Evolutionary conservation across 163 green algal species (phyloP), one percentile per base, ranked within the genome.

Genomic region (Botryococcus braunii): DNA sequence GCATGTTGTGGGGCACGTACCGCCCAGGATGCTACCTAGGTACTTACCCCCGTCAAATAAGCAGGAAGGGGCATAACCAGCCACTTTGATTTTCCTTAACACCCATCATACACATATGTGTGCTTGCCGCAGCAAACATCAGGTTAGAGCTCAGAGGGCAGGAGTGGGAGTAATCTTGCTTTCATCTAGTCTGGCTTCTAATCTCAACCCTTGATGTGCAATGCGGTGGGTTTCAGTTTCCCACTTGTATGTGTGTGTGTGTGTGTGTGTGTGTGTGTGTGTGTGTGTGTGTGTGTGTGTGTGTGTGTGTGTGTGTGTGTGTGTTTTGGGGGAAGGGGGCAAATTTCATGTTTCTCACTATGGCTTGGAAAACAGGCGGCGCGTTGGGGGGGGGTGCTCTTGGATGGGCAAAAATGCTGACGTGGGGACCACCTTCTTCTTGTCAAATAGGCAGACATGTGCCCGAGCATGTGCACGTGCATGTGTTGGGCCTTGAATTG

Each of bases 1-100:
- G 74, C 3, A 82, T 92, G 77, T 71, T 96, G 13, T 97, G 92
- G 92, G 92, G 92, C 17, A 94, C 84, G 35, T 97, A 97, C 72
- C 65, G 92, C 0, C 83, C 92, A 4, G 87, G 89, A 7, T 78
- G 91, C 0, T 97, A 97, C 72, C 89, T 97, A 69, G 92, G 90
- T 69, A 86, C 86, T 34, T 31, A 65, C 2, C 47, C 21, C 6
- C 58, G 27, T 65, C 58, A 65, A 32, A 25, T 37, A 23, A 11
- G 9, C 21, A 62, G 52, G 52, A 25, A 27, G 25, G 8, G 21
- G 9, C 8, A 62, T 25, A 62, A 62, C 21, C 52, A 38, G 52
- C 34, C 21, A 25, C 21, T 27, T 32, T 62, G 52, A 25, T 62
- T 23, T 27, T 37, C 4, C 34, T 41, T 3, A 8, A 23, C 8